phyloP scores from a whole-genome alignment of 306 rosid species.

The Castanospermum australe region DNA sequence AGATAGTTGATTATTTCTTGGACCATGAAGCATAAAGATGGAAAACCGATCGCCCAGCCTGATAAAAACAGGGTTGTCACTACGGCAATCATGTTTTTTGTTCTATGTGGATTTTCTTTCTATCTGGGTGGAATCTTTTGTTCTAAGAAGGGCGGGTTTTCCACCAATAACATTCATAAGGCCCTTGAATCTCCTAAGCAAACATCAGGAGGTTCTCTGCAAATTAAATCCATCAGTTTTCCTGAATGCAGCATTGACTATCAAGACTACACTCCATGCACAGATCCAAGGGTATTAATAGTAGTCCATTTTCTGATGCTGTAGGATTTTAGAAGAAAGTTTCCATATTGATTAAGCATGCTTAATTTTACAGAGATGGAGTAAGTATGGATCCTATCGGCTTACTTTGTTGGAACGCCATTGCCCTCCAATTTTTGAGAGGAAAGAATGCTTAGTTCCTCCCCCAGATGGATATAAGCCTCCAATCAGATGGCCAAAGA shows the following conservation, averaged over 20 bases:
- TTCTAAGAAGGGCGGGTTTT: conserved; percentile 43
- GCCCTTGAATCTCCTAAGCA: conserved; percentile 46
- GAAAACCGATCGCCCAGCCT: conserved; percentile 57
- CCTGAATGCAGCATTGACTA: conserved; percentile 66
- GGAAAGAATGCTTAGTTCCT: conserved; percentile 90
- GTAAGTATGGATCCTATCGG: conserved; percentile 69
- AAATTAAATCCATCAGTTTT: conserved; percentile 45
- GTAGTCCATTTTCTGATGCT: conserved; percentile 6
- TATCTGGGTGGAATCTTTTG: conserved; percentile 85
- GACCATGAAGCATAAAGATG: conserved; percentile 91
- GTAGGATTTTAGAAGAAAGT: neutral
- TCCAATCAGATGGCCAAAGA: conserved; percentile 95
- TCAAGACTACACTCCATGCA: conserved; percentile 98
- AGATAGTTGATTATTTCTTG: conserved; percentile 42
- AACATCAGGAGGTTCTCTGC: conserved; percentile 48
- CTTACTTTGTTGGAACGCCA: conserved; percentile 96
- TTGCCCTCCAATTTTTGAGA: conserved; percentile 83
- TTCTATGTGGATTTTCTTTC: conserved; percentile 78
- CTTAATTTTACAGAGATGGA: conserved; percentile 78
- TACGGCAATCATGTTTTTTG: conserved; percentile 46
- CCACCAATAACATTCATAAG: conserved; percentile 31
- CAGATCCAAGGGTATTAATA: conserved; percentile 84
- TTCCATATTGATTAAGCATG: conserved; percentile 24
- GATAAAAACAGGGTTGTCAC: conserved; percentile 58
- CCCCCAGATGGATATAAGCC: conserved; percentile 93